Evolutionary conservation across 2,329 filamentous ascomycete species (phyloP), one percentile per base, ranked within the genome.

Genomic region (Cladobotryum protrusum): DNA sequence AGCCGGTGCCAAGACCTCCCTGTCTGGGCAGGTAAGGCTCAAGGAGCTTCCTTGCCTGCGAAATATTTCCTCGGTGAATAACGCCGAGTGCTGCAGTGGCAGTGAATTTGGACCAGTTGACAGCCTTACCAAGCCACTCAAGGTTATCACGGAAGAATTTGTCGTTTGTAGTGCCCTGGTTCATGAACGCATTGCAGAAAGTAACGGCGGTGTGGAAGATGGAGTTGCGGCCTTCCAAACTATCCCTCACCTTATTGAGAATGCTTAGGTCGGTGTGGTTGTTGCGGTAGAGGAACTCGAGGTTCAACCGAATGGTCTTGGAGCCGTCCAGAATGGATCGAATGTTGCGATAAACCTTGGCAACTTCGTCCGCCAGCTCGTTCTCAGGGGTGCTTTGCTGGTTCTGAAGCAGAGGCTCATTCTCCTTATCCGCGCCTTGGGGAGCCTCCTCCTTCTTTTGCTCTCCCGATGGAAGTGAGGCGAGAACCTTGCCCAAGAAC

Each of bases 31-130:
- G 82, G 63, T 99, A 99, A 3, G 93, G 93, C 63, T 96, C 90
- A 13, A 99, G 78, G 2, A 99, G 79, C 72, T 96, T 96, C 63
- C 90, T 84, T 1, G 91, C 93, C 63, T 99, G 92, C 19, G 86
- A 87, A 52, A 99, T 77, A 68, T 99, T 99, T 49, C 93, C 93
- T 42, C 90, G 86, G 69, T 99, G 93, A 55, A 99, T 96, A 46
- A 97, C 93, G 67, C 93, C 93, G 5, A 99, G 76, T 7, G 93
- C 93, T 50, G 93, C 93, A 4, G 93, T 99, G 13, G 93, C 93
- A 1, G 93, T 96, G 67, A 99, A 99, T 67, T 99, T 99, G 54
- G 91, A 96, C 93, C 93, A 99, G 73, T 99, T 99, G 43, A 97
- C 90, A 20, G 93, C 93, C 75, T 97, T 99, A 53, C 92, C 91